Percentiles rank a stretch among this genome's conserved stretches.
These are phyloP conservation scores for Arthrobotrys musiformis DNA, from an alignment of 2,329 filamentous ascomycete genomes.

Conservation along the genomic window DNA sequence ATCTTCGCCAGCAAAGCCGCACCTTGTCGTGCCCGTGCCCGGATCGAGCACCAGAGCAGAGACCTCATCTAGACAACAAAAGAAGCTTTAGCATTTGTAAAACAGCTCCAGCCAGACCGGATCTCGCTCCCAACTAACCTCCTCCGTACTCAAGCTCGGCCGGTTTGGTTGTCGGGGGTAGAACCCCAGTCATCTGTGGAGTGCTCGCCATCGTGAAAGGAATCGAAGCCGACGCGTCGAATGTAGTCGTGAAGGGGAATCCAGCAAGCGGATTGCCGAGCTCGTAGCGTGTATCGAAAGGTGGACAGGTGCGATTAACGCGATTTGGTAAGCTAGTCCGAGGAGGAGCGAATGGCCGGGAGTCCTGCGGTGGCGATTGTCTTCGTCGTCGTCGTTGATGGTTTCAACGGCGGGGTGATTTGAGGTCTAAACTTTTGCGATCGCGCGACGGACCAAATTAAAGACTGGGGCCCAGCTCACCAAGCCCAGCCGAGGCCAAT, in stretches of 20 bases:
- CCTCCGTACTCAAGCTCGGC: slow-evolving; percentile 54
- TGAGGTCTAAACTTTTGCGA: slow-evolving; percentile 44
- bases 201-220: slow-evolving; percentile 51
- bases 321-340: background rate
- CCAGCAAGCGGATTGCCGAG: background rate
- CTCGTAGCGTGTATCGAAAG: background rate
- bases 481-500: slow-evolving; percentile 49
- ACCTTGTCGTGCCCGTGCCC: slow-evolving; percentile 88
- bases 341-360: background rate
- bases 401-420: slow-evolving; percentile 9
- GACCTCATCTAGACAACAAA: slow-evolving; percentile 79
- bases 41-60: slow-evolving; percentile 96
- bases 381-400: slow-evolving; percentile 3
- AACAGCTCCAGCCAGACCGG: background rate
- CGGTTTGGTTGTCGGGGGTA: slow-evolving; percentile 52
- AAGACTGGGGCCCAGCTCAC: slow-evolving; percentile 27
- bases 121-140: slow-evolving; percentile 25
- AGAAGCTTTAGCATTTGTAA: background rate
- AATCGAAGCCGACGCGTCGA: slow-evolving; percentile 51
- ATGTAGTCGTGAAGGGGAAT: background rate
- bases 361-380: too few species aligned
- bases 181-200: slow-evolving; percentile 42
- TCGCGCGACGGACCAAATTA: slow-evolving; percentile 42
- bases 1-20: slow-evolving; percentile 97
- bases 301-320: background rate